Base-by-base conservation (phyloP, 148 eudicot species). In the Diospyros kaki region DNA sequence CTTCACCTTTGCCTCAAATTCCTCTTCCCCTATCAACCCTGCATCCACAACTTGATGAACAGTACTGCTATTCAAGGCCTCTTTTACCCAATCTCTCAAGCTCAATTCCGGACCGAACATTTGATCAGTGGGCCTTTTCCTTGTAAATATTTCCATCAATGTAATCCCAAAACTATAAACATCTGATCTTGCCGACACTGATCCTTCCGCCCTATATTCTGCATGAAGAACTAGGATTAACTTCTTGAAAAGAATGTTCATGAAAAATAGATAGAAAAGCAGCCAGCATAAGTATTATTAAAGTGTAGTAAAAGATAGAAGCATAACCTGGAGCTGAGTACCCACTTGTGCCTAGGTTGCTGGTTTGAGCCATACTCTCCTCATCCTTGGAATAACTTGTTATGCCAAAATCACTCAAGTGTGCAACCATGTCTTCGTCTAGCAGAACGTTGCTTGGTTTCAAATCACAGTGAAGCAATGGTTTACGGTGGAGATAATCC, bases 131-230 rank as follows among this genome's bases (percentile, higher is more conserved):
- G 68, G 51, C 68, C 40, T 64, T 7, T 6, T 42, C 44, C 68
- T 64, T 43, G 68, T 64, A 64, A 64, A 64, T 42, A 6, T 64
- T 43, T 64, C 68, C 68, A 64, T 64, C 15, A 64, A 15, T 50
- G 15, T 64, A 17, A 64, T 64, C 2, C 68, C 38, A 50, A 12
- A 64, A 43, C 68, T 64, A 43, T 64, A 64, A 6, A 64, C 4
- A 43, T 64, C 68, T 41, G 18, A 42, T 7, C 8, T 64, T 3
- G 68, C 14, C 4, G 68, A 64, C 14, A 43, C 50, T 1, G 43
- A 42, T 43, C 50, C 68, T 43, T 65, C 28, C 0, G 9, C 15
- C 43, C 68, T 50, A 65, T 42, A 65, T 28, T 64, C 50, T 65
- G 38, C 1, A 13, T 65, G 6, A 4, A 14, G 3, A 43, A 65